phyloP scores from a whole-genome alignment of 176 grass and related monocot species.

The Hsuehochloa calcarea region DNA sequence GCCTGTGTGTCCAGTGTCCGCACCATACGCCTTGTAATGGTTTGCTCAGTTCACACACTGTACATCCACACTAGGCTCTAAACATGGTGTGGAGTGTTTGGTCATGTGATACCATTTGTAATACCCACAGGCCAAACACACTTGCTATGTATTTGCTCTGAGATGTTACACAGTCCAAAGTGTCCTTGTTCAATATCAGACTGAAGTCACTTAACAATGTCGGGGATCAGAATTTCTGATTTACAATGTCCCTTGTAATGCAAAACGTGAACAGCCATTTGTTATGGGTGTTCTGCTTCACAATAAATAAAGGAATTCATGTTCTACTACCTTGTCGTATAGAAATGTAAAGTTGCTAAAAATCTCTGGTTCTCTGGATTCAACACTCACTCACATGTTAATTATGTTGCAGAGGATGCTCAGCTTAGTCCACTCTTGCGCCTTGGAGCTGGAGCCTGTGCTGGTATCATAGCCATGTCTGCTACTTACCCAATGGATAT shows the following conservation, averaged over 20 bases:
- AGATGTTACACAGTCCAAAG: neutral
- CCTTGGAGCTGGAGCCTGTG: conserved; percentile 95
- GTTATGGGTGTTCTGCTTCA: neutral
- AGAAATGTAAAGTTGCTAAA: neutral
- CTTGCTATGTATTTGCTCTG: neutral
- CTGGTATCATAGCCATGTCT: conserved; percentile 99
- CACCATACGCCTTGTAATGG: neutral
- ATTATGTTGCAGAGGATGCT: conserved; percentile 74
- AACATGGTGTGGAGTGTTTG: neutral
- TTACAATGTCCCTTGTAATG: neutral
- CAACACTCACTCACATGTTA: neutral
- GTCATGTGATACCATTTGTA: neutral
- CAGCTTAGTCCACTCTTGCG: conserved; percentile 77
- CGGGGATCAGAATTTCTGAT: neutral
- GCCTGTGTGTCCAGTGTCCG: neutral
- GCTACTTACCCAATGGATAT: conserved; percentile 99
- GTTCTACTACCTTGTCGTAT: neutral
- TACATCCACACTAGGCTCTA: neutral
- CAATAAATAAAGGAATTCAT: neutral
- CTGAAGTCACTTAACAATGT: neutral
- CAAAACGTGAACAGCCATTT: neutral
- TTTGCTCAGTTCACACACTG: neutral
- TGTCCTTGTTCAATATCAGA: neutral
- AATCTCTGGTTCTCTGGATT: conserved; percentile 1
- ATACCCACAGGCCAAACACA: neutral